These are phyloP conservation scores for Penicillium occitanis DNA, from an alignment of 2,329 filamentous ascomycete species.

Conservation along the genomic window DNA sequence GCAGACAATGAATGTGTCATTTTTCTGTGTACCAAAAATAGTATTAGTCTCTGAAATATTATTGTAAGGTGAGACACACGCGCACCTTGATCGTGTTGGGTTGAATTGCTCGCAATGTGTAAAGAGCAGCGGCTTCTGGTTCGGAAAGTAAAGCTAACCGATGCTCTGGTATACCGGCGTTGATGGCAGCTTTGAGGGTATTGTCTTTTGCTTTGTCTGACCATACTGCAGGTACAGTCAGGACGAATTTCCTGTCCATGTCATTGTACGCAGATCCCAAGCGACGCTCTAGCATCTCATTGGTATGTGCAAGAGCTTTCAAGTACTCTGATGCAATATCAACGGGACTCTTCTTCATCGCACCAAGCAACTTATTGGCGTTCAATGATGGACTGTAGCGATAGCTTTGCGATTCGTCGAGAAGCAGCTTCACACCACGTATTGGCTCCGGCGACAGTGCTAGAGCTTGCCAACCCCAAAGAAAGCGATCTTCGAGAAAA, in stretches of 20 bases:
- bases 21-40: conserved; percentile 3
- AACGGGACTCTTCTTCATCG: neutral
- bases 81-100: conserved; percentile 27
- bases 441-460: conserved; percentile 27
- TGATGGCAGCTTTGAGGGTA: conserved; percentile 27
- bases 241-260: conserved; percentile 28
- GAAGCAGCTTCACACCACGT: conserved; percentile 27
- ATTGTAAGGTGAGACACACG: no score
- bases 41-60: no score
- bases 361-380: neutral
- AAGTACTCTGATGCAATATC: conserved; percentile 6
- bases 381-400: neutral
- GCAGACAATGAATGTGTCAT: conserved; percentile 37
- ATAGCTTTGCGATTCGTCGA: neutral
- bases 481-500: conserved; percentile 18
- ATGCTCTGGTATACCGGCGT: conserved; percentile 21
- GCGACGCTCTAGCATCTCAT: conserved; percentile 6
- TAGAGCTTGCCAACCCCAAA: conserved; percentile 29
- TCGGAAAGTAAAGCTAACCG: conserved; percentile 27
- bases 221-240: conserved; percentile 38
- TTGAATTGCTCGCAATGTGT: conserved; percentile 31
- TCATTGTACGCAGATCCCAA: conserved; percentile 16
- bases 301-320: neutral
- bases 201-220: conserved; percentile 36
- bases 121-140: conserved; percentile 37